Evolutionary conservation across 2,329 filamentous ascomycete species (phyloP), one percentile per base, ranked within the genome.

Genomic region (Colletotrichum tanaceti): DNA sequence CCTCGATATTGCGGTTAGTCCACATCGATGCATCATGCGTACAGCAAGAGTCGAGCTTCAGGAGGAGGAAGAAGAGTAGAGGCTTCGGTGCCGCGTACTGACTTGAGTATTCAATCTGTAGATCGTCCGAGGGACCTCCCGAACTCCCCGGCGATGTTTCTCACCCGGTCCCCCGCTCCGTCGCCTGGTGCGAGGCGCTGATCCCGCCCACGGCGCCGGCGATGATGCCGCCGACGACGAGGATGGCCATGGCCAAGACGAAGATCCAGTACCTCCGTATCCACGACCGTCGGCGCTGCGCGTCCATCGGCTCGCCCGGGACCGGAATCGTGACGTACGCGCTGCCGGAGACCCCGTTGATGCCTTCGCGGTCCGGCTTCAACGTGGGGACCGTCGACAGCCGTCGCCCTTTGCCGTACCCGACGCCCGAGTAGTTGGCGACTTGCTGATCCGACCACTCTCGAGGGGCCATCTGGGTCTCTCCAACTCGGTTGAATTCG

Each of bases 231-330:
- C 66, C 66, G 16, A 61, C 24, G 18, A 69, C 18, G 1, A 69
- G 62, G 9, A 69, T 57, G 3, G 55, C 32, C 66, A 69, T 69
- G 18, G 66, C 66, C 28, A 69, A 24, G 9, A 61, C 50, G 11
- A 69, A 69, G 0, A 69, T 65, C 66, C 66, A 69, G 18, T 69
- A 69, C 24, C 66, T 43, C 16, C 62, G 55, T 43, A 63, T 44
- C 62, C 66, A 69, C 9, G 49, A 43, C 10, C 55, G 16, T 39
- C 28, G 53, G 13, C n/a, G 20, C 24, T 20, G 18, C 20, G 35
- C 5, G 3, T 49, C 22, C 20, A 18, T 32, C 3, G 24, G 50
- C 11, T 38, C 62, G 4, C 55, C 46, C 1, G 63, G 65, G 6
- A 66, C 65, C 2, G 66, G 66, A 16, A 69, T 66, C 22, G 62